These are phyloP conservation scores for Coemansia sp. DNA, from an alignment of 371 early-diverging fungal species.

Conservation along the genomic window DNA sequence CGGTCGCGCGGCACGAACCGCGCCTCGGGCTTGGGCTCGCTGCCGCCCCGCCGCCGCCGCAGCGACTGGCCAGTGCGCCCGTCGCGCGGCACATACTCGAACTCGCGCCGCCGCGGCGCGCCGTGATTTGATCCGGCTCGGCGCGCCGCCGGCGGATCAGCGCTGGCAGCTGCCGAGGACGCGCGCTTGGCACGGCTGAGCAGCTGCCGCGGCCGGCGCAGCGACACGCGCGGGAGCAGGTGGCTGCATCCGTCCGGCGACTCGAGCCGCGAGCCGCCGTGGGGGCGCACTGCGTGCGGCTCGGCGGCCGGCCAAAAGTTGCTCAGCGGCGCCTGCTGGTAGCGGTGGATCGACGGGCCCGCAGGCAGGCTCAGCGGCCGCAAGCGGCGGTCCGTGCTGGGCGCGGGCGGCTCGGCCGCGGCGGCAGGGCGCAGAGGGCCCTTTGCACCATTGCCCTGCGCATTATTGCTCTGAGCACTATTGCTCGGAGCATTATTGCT, in stretches of 20 bases:
- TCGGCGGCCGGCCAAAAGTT: conserved; percentile 17
- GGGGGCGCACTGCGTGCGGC: background rate
- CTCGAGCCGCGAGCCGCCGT: background rate
- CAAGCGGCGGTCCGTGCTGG: background rate
- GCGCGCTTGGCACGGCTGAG: background rate
- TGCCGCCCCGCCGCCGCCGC: background rate
- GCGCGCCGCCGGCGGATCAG: background rate
- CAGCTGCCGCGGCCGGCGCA: background rate
- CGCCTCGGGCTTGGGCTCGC: background rate
- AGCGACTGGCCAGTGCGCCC: background rate
- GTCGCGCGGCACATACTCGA: background rate
- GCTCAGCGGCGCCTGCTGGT: conserved; percentile 3
- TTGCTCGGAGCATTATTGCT: background rate
- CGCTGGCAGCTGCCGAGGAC: background rate
- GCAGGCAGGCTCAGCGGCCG: background rate
- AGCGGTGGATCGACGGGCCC: conserved; percentile 7
- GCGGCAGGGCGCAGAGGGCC: too few species aligned
- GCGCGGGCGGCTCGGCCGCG: background rate
- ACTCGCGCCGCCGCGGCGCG: background rate
- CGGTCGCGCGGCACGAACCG: too few species aligned
- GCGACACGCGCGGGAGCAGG: background rate
- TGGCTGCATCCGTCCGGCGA: background rate
- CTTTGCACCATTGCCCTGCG: too few species aligned
- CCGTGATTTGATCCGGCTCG: background rate
- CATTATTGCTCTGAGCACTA: too few species aligned